Evolutionary conservation across 352 stramenopile genomes (phyloP), one percentile per base, ranked within the genome.

Genomic region (Phytophthora macrochlamydospora): DNA sequence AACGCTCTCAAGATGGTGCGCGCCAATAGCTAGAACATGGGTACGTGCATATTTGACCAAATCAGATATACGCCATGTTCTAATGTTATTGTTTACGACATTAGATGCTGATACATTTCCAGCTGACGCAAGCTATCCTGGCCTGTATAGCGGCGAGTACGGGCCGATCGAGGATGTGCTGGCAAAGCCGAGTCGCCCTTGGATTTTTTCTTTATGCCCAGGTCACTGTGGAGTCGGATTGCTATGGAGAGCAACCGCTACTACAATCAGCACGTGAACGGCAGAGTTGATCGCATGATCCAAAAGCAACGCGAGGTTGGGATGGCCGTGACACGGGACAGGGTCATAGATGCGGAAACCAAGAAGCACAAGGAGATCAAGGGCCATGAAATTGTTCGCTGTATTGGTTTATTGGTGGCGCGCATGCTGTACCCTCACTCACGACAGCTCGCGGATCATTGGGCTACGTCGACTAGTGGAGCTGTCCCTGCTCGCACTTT

Each of bases 401-500:
- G 54, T 28, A 69, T 71, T 58, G 63, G 56, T 2, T 51, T 65
- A 1, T 13, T 66, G 44, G 9, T 53, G 13, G 40, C 63, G 0
- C 43, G 44, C 14, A 71, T 71, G 50, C 29, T 55, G 14, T 60
- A 13, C 24, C 63, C 63, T 3, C 63, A 66, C 7, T 35, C 33
- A 2, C 28, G 51, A 28, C 51, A 48, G 2, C 33, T 66, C 0
- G 7, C 55, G 2, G 51, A 71, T 59, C 63, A 65, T 43, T 62
- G 56, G 63, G 35, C 35, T 6, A 40, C 35, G 6, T 40, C 35
- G 9, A 11, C 9, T 40, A 6, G 6, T 40, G 35, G 35, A 38
- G 55, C 56, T 33, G 51, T 66, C 12, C 48, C 56, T 44, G 13
- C 42, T 12, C 56, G 56, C 7, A 66, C 63, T 5, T 71, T 71